Base-by-base conservation (phyloP, 2,329 filamentous ascomycete species). In the Phialocephala subalpina region DNA sequence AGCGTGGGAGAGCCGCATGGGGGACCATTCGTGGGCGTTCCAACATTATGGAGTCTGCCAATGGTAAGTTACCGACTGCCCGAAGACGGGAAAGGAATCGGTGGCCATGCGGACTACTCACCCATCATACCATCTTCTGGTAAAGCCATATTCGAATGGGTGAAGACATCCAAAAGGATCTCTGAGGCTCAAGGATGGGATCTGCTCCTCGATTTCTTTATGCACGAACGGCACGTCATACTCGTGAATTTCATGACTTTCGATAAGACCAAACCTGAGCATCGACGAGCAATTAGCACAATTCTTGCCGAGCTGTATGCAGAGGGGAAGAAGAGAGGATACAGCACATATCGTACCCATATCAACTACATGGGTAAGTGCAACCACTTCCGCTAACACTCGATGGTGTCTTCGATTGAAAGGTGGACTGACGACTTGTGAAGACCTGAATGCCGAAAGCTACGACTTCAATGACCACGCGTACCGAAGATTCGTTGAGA, bases 211-310 rank as follows among this genome's bases (percentile, higher is more conserved):
- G 82, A 83, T 64, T 83, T 83, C 73, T 83, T 83, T 73, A 81
- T 84, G 80, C 78, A 82, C 58, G 80, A 83, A 66, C 74, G 80
- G 1, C 80, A 82, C 56, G 78, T 81, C 9, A 80, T 83, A 38
- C 78, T 82, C 52, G 80, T 82, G 67, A 82, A 81, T 65, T 83
- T 83, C 80, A 80, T 82, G 64, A 79, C 78, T 4, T 83, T 81
- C 64, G 81, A 83, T 68, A 82, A 83, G 72, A 80, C 77, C 2
- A 79, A 80, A 58, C 66, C 73, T 3, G 73, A 73, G 62, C 79
- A 82, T 65, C 76, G 79, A 12, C 66, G 72, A 40, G 74, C 77
- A 16, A 77, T 82, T 38, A 70, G 78, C 49, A 73, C 65, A 40
- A 67, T 80, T 42, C 80, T 78, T 64, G 69, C 77, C 14, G 74